Percentiles rank a stretch among this genome's conserved stretches.
Conservation (phyloP, 208 protist genomes). For the Blastocrithidia nonstop region DNA sequence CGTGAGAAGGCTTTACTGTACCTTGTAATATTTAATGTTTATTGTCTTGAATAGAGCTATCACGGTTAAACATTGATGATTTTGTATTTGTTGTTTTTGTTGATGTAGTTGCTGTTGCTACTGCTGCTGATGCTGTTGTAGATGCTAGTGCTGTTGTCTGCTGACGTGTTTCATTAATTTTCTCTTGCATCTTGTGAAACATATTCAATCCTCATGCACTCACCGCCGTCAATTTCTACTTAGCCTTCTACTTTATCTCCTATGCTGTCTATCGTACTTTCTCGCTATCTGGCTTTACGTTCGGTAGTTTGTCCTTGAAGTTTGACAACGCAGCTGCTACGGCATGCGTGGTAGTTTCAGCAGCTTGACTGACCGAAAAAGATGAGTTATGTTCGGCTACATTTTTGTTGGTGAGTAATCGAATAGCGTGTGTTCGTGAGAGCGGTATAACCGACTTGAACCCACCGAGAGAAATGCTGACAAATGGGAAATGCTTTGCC, state of each 20-base stretch:
- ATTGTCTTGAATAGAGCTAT: no score
- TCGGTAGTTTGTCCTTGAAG: slow-evolving; percentile 12
- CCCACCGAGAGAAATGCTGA: slow-evolving; percentile 53
- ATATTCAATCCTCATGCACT: slow-evolving; percentile 51
- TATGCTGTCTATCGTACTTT: slow-evolving; percentile 26
- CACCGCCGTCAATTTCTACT: slow-evolving; percentile 23
- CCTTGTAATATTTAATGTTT: not conserved
- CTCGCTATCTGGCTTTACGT: slow-evolving; percentile 7
- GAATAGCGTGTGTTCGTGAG: slow-evolving; percentile 10
- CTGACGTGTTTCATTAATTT: slow-evolving; percentile 10
- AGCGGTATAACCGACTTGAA: slow-evolving; percentile 62
- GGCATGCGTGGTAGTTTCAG: slow-evolving; percentile 2
- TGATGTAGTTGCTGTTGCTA: not conserved
- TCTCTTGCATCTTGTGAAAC: slow-evolving; percentile 33
- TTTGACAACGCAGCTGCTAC: slow-evolving; percentile 7
- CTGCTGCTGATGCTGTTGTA: not conserved
- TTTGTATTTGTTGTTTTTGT: not conserved
- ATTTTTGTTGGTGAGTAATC: not conserved
- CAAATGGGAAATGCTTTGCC: slow-evolving; percentile 44
- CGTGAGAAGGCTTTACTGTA: not conserved
- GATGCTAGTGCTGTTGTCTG: not conserved
- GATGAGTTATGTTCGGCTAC: not conserved
- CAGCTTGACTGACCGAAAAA: not conserved
- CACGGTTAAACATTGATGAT: slow-evolving; percentile 1
- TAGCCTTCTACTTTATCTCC: slow-evolving; percentile 30